Evolutionary conservation across 169 alveolate genomes (phyloP).

Genomic region (Plasmodium relictum): DNA sequence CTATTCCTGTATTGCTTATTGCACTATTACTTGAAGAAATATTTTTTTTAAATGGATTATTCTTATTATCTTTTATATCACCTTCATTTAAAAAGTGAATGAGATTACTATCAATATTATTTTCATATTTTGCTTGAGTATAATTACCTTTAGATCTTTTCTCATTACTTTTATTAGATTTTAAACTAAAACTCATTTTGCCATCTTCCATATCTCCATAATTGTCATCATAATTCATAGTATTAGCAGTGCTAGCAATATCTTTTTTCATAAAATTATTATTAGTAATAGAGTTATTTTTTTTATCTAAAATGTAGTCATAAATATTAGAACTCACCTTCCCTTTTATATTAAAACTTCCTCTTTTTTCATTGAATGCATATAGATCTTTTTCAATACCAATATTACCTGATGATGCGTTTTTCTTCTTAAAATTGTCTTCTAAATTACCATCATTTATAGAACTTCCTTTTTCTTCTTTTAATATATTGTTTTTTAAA

Average conservation of each 20-base stretch:
- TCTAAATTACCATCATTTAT: background rate
- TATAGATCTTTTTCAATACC: constrained; percentile 43
- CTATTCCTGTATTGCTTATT: constrained; percentile 35
- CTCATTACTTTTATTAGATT: constrained; percentile 19
- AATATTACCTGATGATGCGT: constrained; percentile 10
- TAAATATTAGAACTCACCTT: constrained; percentile 31
- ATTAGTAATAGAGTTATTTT: constrained; percentile 9
- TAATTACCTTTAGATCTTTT: constrained; percentile 5
- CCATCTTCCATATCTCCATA: constrained; percentile 12
- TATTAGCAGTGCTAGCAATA: background rate
- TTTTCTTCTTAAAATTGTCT: constrained; percentile 5
- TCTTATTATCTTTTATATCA: constrained; percentile 1
- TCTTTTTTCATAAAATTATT: background rate
- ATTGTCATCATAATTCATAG: constrained; percentile 11
- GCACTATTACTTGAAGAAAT: constrained; percentile 52
- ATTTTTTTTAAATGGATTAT: constrained; percentile 5
- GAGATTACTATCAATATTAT: constrained; percentile 23
- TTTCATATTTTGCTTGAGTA: background rate
- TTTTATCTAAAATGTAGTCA: constrained; percentile 58
- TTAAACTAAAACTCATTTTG: background rate
- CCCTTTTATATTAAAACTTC: background rate
- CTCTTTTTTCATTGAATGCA: constrained; percentile 27
- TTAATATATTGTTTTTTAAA: constrained; percentile 31
- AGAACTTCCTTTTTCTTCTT: constrained; percentile 41
- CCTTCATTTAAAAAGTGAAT: constrained; percentile 37